Base-by-base conservation (phyloP, 108 stramenopile species). In the Parietichytrium sp. region DNA sequence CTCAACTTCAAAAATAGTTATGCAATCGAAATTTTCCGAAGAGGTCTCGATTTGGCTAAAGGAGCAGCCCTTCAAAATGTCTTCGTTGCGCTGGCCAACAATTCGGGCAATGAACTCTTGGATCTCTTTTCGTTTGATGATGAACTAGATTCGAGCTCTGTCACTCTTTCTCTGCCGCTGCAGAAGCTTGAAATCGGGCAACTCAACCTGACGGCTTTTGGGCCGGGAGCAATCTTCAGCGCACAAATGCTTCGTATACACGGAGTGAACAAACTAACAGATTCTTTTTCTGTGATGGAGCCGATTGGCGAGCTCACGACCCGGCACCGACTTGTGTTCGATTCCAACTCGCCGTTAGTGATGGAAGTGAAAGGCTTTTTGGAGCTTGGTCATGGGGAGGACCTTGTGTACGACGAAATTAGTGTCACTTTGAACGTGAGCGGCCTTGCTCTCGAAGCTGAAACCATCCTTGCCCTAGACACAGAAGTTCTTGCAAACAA, bases 81-180 rank as follows among this genome's bases (percentile, higher is more conserved):
- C 20, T 6, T 72, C 23, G 45, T 42, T n/a, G 29, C 61, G 10
- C 61, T 72, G 10, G 61, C 61, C 38, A 72, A 72, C 42, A 45
- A 33, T 16, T 23, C 20, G 20, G 61, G 61, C 6, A 72, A 42
- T 3, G 61, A 33, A n/a, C 3, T 72, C 13, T 33, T 42, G 20
- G 61, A 72, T 38, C 61, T 72, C 38, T 72, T 72, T 20, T 33
- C 36, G 61, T 42, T 72, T 23, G 61, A 72, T 13, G 42, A 72
- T 42, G 42, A 72, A 2, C 61, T 42, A 0, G 15, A 72, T 33
- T 10, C 36, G 23, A 42, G 61, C 8, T 45, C 36, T 2, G 61
- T 25, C 16, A 72, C 61, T n/a, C 61, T 72, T 6, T 2, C 20
- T n/a, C 61, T 72, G 10, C 61, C 61, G 33, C 42, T 72, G 15